Conservation (phyloP, 116 monocot genomes). For the Trichopus zeylanicus region DNA sequence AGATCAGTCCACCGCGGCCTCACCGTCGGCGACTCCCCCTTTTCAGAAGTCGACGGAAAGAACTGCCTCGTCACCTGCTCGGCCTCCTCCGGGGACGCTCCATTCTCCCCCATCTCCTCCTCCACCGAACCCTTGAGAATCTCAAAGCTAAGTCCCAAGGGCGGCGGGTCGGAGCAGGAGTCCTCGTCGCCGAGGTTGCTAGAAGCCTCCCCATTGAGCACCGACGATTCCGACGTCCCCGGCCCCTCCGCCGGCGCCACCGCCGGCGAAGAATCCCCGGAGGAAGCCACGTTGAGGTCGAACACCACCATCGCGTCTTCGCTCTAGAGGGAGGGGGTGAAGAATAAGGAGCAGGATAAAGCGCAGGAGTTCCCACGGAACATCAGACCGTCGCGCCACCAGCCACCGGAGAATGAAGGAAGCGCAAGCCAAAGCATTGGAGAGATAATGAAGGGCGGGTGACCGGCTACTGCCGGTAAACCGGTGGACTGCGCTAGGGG, state of each 20-base stretch:
- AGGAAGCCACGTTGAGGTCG: conserved; percentile 29
- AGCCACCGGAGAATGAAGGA: no score
- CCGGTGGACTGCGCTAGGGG: no score
- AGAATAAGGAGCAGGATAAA: no score
- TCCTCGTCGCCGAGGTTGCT: conserved; percentile 14
- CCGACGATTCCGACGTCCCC: conserved; percentile 30
- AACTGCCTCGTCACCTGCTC: conserved; percentile 21
- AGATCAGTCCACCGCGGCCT: neutral
- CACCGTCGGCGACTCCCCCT: neutral
- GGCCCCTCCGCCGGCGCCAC: neutral
- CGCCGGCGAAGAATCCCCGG: conserved; percentile 1
- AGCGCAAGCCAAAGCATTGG: no score
- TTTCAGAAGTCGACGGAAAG: conserved; percentile 10
- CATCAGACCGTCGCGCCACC: no score
- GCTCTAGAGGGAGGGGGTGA: no score
- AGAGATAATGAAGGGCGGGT: no score
- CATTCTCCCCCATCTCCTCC: conserved; percentile 9
- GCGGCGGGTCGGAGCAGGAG: conserved; percentile 6
- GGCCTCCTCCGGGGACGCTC: neutral
- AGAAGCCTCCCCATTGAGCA: conserved; percentile 20
- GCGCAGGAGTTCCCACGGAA: no score
- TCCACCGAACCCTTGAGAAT: conserved; percentile 11
- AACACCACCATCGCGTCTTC: no score
- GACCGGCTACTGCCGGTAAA: no score
- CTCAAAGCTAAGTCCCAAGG: conserved; percentile 4